Base-by-base conservation (phyloP, 2,329 filamentous ascomycete species). In the Trichoderma gracile region DNA sequence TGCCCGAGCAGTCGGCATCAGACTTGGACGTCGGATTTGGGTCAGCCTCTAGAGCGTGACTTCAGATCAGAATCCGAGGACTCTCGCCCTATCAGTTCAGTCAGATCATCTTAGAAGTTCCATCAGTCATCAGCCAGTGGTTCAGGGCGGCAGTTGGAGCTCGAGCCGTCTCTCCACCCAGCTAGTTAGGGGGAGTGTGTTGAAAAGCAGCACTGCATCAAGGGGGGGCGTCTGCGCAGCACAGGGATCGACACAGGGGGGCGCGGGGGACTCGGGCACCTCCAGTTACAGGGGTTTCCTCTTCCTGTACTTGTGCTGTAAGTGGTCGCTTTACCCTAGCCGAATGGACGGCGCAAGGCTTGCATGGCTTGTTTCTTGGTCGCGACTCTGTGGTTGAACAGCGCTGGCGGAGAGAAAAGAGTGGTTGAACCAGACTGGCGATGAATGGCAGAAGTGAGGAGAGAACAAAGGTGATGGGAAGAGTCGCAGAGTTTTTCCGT, bases 241-340 rank as follows among this genome's bases (percentile, higher is more conserved):
- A 56, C 25, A 12, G 45, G 42, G 65, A 66, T 66, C 65, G 65
- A 66, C 65, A 56, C 65, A 66, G 65, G 65, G 65, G 49, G 55
- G 19, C 2, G 62, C 63, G 40, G 53, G 58, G 64, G 64, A 49
- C 60, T 65, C 53, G 58, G 58, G 58, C 58, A 65, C 53, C 64
- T 62, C 53, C 38, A 57, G 25, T 57, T 65, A 27, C 64, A 65
- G 27, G 46, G 64, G 53, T 40, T 23, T 14, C 10, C 33, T 38
- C 33, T 38, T 2, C 4, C 30, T 33, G 30, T 9, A 33, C 25
- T 5, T 1, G 25, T 27, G 25, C 25, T 27, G 25, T 27, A 14
- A 9, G 12, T 14, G 33, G 33, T 38, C 10, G 33, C 14, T 12
- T 14, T 38, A 19, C 12, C 25, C n/a, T 50, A 53, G 58, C 38